These are phyloP conservation scores for Cladobotryum protrusum DNA, from an alignment of 2,329 filamentous ascomycete species.

Conservation along the genomic window DNA sequence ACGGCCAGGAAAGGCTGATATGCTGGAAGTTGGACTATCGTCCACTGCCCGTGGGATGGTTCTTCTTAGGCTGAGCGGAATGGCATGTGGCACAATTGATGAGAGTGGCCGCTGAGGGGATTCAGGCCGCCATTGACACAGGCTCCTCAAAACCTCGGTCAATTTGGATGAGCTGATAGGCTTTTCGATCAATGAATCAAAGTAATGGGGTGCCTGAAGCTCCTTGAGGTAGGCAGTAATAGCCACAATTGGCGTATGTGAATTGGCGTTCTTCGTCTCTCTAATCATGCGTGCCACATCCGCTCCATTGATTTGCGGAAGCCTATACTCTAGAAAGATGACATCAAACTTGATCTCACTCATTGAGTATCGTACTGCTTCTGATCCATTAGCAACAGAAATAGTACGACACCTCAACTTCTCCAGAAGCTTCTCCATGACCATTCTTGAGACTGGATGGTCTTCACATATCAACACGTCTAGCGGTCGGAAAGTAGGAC, in stretches of 20 bases:
- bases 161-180: slow-evolving; percentile 90
- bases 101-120: slow-evolving; percentile 39
- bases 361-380: slow-evolving; percentile 88
- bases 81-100: slow-evolving; percentile 48
- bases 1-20: slow-evolving; percentile 62
- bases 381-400: slow-evolving; percentile 80
- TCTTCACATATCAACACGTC: slow-evolving; percentile 97
- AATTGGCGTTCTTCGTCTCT: slow-evolving; percentile 92
- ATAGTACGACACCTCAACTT: slow-evolving; percentile 94
- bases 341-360: slow-evolving; percentile 98
- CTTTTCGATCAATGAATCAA: slow-evolving; percentile 93
- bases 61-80: slow-evolving; percentile 60
- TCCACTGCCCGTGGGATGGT: slow-evolving; percentile 52
- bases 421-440: slow-evolving; percentile 98
- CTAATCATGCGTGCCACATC: slow-evolving; percentile 97
- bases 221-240: slow-evolving; percentile 99
- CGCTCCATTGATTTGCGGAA: slow-evolving; percentile 89
- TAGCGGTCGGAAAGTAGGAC: slow-evolving; percentile 79
- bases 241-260: slow-evolving; percentile 88
- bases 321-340: slow-evolving; percentile 95
- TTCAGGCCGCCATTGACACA: slow-evolving; percentile 91
- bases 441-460: slow-evolving; percentile 90
- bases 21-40: slow-evolving; percentile 78
- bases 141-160: slow-evolving; percentile 75
- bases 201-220: slow-evolving; percentile 88